Percentiles rank a stretch among this genome's conserved stretches.
Conservation (phyloP, 495 filamentous ascomycete species). For the Penicillium cinerascens region DNA sequence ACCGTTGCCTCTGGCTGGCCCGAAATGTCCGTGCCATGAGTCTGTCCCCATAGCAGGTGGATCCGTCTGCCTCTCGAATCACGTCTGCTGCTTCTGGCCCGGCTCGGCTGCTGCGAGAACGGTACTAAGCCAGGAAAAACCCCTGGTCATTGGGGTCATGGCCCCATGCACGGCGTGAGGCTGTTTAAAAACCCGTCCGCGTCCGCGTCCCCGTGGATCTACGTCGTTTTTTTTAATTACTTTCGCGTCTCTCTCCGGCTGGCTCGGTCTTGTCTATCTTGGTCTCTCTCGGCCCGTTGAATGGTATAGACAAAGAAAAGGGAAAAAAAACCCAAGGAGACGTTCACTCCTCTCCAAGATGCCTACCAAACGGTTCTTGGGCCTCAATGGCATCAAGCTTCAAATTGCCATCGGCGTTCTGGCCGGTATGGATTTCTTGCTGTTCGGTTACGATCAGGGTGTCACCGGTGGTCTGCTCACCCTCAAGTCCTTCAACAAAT, state of each 20-base stretch:
- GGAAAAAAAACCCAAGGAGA: not conserved
- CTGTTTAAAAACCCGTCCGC: conserved; percentile 18
- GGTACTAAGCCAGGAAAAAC: conserved; percentile 3
- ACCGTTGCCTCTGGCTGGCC: not conserved
- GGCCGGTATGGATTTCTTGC: conserved; percentile 68
- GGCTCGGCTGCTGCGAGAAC: conserved; percentile 15
- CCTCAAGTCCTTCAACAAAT: conserved; percentile 48
- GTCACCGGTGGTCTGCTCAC: conserved; percentile 60
- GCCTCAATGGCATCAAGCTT: conserved; percentile 61
- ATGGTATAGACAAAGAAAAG: not conserved
- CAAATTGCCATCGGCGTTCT: conserved; percentile 66
- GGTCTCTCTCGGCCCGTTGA: not conserved
- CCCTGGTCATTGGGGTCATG: conserved; percentile 6
- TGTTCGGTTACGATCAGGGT: conserved; percentile 58
- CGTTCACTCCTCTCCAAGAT: conserved; percentile 14
- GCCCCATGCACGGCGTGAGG: not conserved
- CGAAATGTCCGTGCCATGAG: not conserved
- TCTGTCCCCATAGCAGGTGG: no score
- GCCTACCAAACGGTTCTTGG: conserved; percentile 48
- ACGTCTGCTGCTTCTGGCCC: conserved; percentile 1
- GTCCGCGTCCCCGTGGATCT: conserved; percentile 7
- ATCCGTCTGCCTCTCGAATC: conserved; percentile 8
- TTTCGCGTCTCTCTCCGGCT: conserved; percentile 1
- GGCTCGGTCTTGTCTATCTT: not conserved
- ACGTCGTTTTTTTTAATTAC: conserved; percentile 1